Evolutionary conservation across 2,329 filamentous ascomycete species (phyloP).

Genomic region (Mycogone perniciosa): DNA sequence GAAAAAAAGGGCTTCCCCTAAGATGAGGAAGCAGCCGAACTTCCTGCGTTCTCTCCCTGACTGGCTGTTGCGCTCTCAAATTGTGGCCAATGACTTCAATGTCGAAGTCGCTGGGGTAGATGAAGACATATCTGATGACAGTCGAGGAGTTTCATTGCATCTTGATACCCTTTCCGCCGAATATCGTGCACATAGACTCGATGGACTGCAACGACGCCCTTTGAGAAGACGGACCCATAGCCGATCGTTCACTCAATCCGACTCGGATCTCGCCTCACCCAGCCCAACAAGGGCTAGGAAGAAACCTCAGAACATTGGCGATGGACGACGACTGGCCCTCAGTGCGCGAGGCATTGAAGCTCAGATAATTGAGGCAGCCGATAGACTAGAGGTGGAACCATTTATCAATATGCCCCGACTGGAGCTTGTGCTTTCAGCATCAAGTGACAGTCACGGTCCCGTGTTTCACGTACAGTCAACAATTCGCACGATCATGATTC

Average conservation of each 20-base stretch:
- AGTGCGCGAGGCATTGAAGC: conserved; percentile 81
- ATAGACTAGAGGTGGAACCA: conserved; percentile 77
- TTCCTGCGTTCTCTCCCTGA: conserved; percentile 71
- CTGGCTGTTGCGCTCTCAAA: conserved; percentile 77
- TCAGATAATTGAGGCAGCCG: conserved; percentile 81
- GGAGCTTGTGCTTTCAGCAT: conserved; percentile 78
- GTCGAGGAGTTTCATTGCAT: conserved; percentile 77
- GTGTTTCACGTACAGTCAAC: conserved; percentile 82
- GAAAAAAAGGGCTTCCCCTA: conserved; percentile 45
- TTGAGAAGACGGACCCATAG: conserved; percentile 68
- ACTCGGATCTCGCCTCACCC: conserved; percentile 51
- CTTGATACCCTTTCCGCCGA: conserved; percentile 83
- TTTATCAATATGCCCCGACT: conserved; percentile 83
- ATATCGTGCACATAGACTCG: conserved; percentile 75
- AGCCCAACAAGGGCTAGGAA: conserved; percentile 38
- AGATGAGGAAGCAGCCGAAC: conserved; percentile 50
- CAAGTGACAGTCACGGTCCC: conserved; percentile 79
- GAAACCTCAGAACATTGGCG: conserved; percentile 52
- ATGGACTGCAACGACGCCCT: conserved; percentile 52
- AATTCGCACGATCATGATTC: conserved; percentile 69
- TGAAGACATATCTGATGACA: conserved; percentile 71
- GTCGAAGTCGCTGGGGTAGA: conserved; percentile 88
- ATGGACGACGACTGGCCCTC: conserved; percentile 75
- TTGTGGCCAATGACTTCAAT: conserved; percentile 85
- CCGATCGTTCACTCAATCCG: conserved; percentile 60